These are phyloP conservation scores for Geotrichum histeridarum DNA, from an alignment of 1,139 yeast species.

Conservation along the genomic window DNA sequence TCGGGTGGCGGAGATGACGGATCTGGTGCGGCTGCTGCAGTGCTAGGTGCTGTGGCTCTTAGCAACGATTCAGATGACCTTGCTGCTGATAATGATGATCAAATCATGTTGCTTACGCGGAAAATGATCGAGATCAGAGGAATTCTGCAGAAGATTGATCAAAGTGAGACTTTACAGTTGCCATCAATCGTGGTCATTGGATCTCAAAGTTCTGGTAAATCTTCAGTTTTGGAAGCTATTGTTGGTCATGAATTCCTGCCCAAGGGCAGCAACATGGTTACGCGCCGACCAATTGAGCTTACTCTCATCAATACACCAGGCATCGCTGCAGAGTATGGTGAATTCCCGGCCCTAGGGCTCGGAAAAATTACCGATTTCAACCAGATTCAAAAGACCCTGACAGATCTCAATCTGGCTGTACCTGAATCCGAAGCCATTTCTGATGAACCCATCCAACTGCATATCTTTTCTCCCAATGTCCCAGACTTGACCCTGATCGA, in stretches of 20 bases:
- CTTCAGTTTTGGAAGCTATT: conserved; percentile 86
- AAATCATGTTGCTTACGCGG: conserved; percentile 76
- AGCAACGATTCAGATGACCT: conserved; percentile 32
- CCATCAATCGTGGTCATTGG: conserved; percentile 97
- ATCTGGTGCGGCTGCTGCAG: conserved; percentile 33
- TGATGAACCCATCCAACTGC: conserved; percentile 84
- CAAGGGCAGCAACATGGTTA: conserved; percentile 92
- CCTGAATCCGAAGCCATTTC: conserved; percentile 80
- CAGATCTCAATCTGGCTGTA: conserved; percentile 88
- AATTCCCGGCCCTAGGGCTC: conserved; percentile 84
- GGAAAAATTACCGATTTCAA: conserved; percentile 78
- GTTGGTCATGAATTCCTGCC: conserved; percentile 95
- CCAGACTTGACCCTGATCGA: conserved; percentile 94
- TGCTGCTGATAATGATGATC: conserved; percentile 36
- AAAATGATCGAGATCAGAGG: conserved; percentile 95
- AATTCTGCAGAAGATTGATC: conserved; percentile 70
- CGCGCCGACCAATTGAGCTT: conserved; percentile 89
- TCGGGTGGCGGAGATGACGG: conserved; percentile 30
- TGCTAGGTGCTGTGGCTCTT: conserved; percentile 36
- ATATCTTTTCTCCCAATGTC: conserved; percentile 83
- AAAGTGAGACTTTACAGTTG: conserved; percentile 67
- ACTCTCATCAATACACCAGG: conserved; percentile 84
- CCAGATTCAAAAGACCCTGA: conserved; percentile 78
- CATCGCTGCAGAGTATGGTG: conserved; percentile 81
- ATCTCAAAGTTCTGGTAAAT: conserved; percentile 94